Conservation (phyloP, 1,139 yeast species). For the Debaryomycetaceae sp. region DNA sequence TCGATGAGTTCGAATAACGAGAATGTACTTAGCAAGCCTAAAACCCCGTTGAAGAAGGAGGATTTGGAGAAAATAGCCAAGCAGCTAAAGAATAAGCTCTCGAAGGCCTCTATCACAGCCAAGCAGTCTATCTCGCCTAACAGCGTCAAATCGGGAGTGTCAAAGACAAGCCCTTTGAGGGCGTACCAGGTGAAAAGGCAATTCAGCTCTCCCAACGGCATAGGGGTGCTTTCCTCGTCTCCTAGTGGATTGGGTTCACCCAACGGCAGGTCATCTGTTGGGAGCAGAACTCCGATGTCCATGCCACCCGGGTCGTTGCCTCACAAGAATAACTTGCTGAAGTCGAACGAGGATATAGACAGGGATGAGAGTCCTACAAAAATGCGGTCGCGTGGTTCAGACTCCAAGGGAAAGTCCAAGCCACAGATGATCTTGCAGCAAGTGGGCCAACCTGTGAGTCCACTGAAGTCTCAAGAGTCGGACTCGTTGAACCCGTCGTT, state of each 20-base stretch:
- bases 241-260: conserved; percentile 41
- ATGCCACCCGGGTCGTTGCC: conserved; percentile 34
- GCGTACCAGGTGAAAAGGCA: conserved; percentile 17
- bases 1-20: conserved; percentile 2
- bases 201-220: conserved; percentile 5
- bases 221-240: conserved; percentile 21
- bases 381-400: conserved; percentile 11
- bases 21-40: conserved; percentile 16
- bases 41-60: conserved; percentile 43
- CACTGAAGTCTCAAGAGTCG: conserved; percentile 25
- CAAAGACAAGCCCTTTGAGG: conserved; percentile 31
- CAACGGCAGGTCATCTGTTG: conserved; percentile 40
- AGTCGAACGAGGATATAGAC: conserved; percentile 9
- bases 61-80: conserved; percentile 47
- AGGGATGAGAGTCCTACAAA: conserved; percentile 32
- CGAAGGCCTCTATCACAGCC: conserved; percentile 46
- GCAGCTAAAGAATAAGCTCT: conserved; percentile 41
- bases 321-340: conserved; percentile 17
- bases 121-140: conserved; percentile 35
- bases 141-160: conserved; percentile 12
- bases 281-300: conserved; percentile 37
- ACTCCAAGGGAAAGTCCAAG: conserved; percentile 6
- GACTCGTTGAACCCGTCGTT: conserved; percentile 36
- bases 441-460: conserved; percentile 16
- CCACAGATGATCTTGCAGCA: conserved; percentile 42